A percentile compares a stretch with the other conserved stretches of the same genome.
Conservation (phyloP, 2,329 filamentous ascomycete species). For the Fusarium sacchari region DNA sequence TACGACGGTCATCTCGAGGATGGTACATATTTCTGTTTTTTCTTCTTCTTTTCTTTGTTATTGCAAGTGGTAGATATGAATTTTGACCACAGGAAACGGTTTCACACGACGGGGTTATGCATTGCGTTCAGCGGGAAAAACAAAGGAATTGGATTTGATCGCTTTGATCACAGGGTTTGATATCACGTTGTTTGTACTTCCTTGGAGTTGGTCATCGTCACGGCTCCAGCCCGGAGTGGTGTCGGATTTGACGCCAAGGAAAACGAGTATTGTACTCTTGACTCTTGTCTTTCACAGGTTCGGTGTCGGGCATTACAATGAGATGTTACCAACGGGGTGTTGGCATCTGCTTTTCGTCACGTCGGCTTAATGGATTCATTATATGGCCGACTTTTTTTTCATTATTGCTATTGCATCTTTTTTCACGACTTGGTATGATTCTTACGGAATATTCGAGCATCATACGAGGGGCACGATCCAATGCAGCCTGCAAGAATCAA, state of each 20-base stretch:
- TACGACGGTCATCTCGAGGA: conserved; percentile 42
- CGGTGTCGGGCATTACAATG: conserved; percentile 26
- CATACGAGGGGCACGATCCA: conserved; percentile 8
- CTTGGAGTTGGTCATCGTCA: not conserved
- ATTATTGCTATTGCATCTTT: conserved; percentile 25
- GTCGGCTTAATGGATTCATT: conserved; percentile 42
- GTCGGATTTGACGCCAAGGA: not conserved
- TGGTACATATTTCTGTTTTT: conserved; percentile 44
- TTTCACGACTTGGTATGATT: conserved; percentile 41
- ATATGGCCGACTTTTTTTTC: conserved; percentile 20
- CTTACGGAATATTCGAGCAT: conserved; percentile 33
- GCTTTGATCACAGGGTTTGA: conserved; percentile 37
- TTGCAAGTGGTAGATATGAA: conserved; percentile 34
- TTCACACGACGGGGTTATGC: conserved; percentile 50
- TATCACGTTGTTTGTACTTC: conserved; percentile 30
- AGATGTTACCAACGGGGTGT: conserved; percentile 30
- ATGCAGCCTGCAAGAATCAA: conserved; percentile 5
- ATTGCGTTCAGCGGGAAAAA: conserved; percentile 53
- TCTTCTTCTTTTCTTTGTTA: conserved; percentile 34
- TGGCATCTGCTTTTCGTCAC: conserved; percentile 33
- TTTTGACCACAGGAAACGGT: conserved; percentile 44
- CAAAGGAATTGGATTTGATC: conserved; percentile 38
- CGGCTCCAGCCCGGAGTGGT: not conserved
- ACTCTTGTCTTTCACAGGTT: conserved; percentile 37
- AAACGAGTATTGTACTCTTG: conserved; percentile 21